A percentile compares a stretch with the other conserved stretches of the same genome.
phyloP scores from a whole-genome alignment of 306 rosid genomes.

The Oxytropis ochrocephala region DNA sequence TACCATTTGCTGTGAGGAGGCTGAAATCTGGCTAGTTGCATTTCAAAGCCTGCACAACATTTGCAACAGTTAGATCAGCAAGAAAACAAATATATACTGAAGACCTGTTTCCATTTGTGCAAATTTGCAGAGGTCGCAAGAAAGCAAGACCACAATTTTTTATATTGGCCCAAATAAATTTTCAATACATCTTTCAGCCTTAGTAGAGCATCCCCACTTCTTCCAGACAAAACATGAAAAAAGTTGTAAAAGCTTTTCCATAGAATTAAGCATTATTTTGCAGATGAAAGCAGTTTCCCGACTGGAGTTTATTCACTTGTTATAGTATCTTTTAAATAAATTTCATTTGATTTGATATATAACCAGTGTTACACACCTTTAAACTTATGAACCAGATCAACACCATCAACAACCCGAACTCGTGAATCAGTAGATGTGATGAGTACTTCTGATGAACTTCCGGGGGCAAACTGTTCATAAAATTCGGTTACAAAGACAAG shows the following conservation, averaged over 20 bases:
- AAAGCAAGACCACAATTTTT: neutral
- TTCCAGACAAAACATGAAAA: neutral
- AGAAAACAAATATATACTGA: conserved; percentile 12
- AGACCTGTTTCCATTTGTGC: conserved; percentile 5
- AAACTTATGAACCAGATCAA: conserved; percentile 83
- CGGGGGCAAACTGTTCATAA: conserved; percentile 86
- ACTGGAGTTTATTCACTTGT: conserved; percentile 2
- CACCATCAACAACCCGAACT: conserved; percentile 78
- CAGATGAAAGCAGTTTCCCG: conserved; percentile 6
- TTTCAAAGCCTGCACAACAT: conserved; percentile 70
- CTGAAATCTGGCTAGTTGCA: conserved; percentile 79
- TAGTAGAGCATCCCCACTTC: neutral
- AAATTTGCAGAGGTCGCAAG: neutral
- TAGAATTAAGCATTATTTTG: conserved; percentile 8
- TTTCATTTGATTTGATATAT: neutral
- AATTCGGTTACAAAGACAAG: conserved; percentile 20
- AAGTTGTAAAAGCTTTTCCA: neutral
- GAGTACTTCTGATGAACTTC: conserved; percentile 89
- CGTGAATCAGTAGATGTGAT: conserved; percentile 97
- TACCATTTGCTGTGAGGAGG: conserved; percentile 78
- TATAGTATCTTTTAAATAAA: neutral
- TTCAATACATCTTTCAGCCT: neutral
- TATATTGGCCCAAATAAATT: neutral
- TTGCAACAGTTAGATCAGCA: conserved; percentile 20
- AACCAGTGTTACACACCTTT: conserved; percentile 53